A percentile compares a stretch with the other conserved stretches of the same genome.
phyloP scores from a whole-genome alignment of 2,329 filamentous ascomycete species.

The Pezicula rhizophila region DNA sequence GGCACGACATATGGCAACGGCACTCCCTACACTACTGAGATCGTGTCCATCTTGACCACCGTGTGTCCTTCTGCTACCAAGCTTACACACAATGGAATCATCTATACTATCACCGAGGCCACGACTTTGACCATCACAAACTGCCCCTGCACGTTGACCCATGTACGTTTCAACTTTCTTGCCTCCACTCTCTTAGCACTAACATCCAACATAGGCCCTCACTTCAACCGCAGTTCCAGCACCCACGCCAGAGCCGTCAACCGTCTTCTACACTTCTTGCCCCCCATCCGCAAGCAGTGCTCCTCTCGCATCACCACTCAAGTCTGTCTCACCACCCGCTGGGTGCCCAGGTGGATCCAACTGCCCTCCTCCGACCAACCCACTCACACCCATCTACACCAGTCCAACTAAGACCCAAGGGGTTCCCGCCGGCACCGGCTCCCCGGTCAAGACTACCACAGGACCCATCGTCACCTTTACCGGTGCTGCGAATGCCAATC shows the following conservation, averaged over 20 bases:
- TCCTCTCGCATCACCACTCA: background rate
- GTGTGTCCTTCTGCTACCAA: conserved; percentile 53
- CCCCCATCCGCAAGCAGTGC: background rate
- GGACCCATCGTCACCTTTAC: background rate
- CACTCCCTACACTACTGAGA: conserved; percentile 52
- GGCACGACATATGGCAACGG: conserved; percentile 54
- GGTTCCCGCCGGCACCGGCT: background rate
- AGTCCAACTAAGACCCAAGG: background rate
- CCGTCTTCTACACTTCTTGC: conserved; percentile 14
- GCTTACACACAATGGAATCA: conserved; percentile 57
- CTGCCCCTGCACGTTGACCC: conserved; percentile 33
- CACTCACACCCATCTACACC: background rate
- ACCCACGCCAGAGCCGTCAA: conserved; percentile 4
- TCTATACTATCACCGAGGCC: conserved; percentile 62
- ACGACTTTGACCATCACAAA: conserved; percentile 39
- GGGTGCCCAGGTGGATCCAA: background rate
- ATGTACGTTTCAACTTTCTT: background rate
- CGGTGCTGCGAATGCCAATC: conserved; percentile 7
- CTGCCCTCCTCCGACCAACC: background rate
- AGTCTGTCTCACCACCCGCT: conserved; percentile 3
- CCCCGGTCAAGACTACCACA: background rate
- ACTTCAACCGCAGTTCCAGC: background rate
- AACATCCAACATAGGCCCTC: background rate
- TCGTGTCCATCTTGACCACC: conserved; percentile 3
- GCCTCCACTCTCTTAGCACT: background rate